Conservation (phyloP, 108 stramenopile species). For the Nitzschia putrida region DNA sequence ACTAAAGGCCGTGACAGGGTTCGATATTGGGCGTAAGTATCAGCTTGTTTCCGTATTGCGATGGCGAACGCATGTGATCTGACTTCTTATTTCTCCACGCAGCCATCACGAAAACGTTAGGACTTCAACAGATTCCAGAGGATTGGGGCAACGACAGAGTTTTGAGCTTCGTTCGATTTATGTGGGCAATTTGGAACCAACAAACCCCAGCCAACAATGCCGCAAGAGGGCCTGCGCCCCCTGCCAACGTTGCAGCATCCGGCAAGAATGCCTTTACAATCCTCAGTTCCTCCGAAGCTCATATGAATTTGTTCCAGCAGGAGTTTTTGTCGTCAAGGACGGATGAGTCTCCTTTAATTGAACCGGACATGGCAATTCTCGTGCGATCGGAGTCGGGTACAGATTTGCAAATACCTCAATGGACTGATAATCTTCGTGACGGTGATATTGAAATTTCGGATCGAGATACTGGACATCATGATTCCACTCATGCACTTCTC, state of each 20-base stretch:
- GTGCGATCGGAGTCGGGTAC: slow-evolving; percentile 69
- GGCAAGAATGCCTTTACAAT: slow-evolving; percentile 73
- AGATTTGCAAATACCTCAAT: slow-evolving; percentile 36
- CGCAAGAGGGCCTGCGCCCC: slow-evolving; percentile 67
- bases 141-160: slow-evolving; percentile 81
- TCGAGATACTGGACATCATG: slow-evolving; percentile 26
- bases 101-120: slow-evolving; percentile 78
- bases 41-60: not conserved
- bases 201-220: slow-evolving; percentile 24
- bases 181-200: slow-evolving; percentile 68
- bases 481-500: slow-evolving; percentile 7
- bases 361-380: slow-evolving; percentile 66
- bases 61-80: not conserved
- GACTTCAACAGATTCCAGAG: slow-evolving; percentile 71
- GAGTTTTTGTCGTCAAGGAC: slow-evolving; percentile 51
- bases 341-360: slow-evolving; percentile 64
- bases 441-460: slow-evolving; percentile 32
- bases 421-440: slow-evolving; percentile 14
- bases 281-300: slow-evolving; percentile 47
- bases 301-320: slow-evolving; percentile 42
- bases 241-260: slow-evolving; percentile 73
- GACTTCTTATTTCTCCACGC: not conserved
- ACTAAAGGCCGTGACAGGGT: slow-evolving; percentile 68
- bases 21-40: slow-evolving; percentile 73
- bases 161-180: slow-evolving; percentile 73